Base-by-base conservation (phyloP, 1,139 yeast genomes). In the Magnusiomyces tetraspermus region DNA sequence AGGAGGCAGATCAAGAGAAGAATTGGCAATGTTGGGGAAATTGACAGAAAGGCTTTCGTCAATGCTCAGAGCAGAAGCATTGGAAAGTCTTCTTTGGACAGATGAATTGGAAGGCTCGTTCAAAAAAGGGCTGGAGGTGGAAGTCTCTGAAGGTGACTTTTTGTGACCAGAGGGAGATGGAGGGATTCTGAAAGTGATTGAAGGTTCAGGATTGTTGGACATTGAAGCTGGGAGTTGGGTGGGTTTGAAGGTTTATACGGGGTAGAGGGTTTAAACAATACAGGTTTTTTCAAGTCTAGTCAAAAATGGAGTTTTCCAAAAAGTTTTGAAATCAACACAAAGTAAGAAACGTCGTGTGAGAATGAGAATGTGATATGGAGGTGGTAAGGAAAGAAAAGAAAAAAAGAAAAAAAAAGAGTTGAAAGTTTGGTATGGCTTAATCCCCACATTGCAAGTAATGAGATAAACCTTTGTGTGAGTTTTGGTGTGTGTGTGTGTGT, bases 31-130 rank as follows among this genome's bases (percentile, higher is more conserved):
- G 15, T 48, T 22, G 13, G 31, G 38, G 8, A 49, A 38, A 5
- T 19, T 28, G 5, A 41, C 38, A 13, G 30, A 19, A n/a, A 19
- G 19, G n/a, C 31, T 17, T 10, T 22, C 44, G 52, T 43, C 50
- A 51, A 59, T 28, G 55, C 54, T 55, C 31, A 51, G 28, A 6
- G 61, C 58, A 53, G 57, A 52, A 43, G 62, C 33, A 19, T 64
- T 58, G 58, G 78, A 71, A 49, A 66, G 56, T 28, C 53, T 15
- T 59, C 51, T 49, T 53, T 42, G 43, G 46, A 31, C 47, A 38
- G 23, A 38, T 31, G 33, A 45, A 48, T 68, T 67, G 43, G 70
- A 64, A 45, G 37, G 19, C 43, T 51, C 19, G 15, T 36, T 17
- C 40, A 36, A 36, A 8, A n/a, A 36, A 5, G 19, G 6, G 17